phyloP scores from a whole-genome alignment of 176 grass and related monocot species.

The Ananas comosus region DNA sequence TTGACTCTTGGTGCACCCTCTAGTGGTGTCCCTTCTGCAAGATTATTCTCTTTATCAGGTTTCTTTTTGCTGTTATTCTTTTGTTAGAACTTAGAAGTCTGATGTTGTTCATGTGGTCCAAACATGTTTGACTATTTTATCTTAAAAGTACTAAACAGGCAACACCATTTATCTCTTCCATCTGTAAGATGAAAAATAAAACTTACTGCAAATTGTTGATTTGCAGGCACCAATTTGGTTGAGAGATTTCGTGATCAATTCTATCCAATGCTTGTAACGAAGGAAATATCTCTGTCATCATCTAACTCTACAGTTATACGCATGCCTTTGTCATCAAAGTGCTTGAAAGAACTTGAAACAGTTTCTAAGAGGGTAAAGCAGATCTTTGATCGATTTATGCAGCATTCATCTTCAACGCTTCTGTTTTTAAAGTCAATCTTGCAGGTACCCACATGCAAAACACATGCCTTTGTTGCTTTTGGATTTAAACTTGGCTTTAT shows the following conservation, averaged over 20 bases:
- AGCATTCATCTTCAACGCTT: constrained; percentile 70
- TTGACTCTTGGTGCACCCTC: constrained; percentile 51
- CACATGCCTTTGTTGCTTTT: constrained; percentile 7
- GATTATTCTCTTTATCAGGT: constrained; percentile 92
- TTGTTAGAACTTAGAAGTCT: not conserved
- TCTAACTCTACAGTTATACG: constrained; percentile 83
- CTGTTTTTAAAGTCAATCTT: constrained; percentile 71
- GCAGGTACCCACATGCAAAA: constrained; percentile 45
- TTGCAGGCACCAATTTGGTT: constrained; percentile 79
- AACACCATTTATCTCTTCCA: not conserved
- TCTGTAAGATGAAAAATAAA: not conserved
- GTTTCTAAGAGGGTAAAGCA: constrained; percentile 69
- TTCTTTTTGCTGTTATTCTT: not conserved
- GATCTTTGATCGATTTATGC: constrained; percentile 79
- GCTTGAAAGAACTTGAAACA: constrained; percentile 62
- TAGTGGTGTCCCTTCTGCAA: constrained; percentile 47
- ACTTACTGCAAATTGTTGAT: constrained; percentile 17
- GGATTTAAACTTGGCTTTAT: too few relatives aligned
- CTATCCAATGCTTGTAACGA: constrained; percentile 63
- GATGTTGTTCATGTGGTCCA: not conserved
- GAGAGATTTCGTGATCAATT: constrained; percentile 95
- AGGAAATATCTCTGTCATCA: constrained; percentile 62
- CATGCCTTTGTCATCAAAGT: constrained; percentile 93
- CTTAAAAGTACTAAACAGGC: not conserved
- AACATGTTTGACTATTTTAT: not conserved